phyloP scores from a whole-genome alignment of 495 filamentous ascomycete species.

The Hypoxylon intermedium region DNA sequence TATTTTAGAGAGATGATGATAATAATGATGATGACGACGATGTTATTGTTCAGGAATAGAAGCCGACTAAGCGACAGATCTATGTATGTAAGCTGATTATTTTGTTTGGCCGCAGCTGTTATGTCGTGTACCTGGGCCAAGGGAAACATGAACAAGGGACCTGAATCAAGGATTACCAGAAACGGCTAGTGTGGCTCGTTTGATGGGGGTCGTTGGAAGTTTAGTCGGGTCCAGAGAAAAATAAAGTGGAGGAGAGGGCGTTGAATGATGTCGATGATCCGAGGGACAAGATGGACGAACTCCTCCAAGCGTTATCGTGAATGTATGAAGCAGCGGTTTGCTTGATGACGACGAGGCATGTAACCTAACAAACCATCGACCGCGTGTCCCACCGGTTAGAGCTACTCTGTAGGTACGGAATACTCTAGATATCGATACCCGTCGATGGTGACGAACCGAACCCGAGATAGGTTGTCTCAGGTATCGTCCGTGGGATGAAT shows the following conservation, averaged over 20 bases:
- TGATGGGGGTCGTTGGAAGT: conserved; percentile 4
- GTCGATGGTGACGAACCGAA: conserved; percentile 5
- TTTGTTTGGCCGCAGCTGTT: conserved; percentile 8
- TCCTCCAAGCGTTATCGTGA: not conserved
- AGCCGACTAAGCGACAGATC: conserved; percentile 3
- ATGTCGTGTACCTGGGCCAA: not conserved
- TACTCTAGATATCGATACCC: not conserved
- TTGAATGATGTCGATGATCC: not conserved
- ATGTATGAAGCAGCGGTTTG: conserved; percentile 3
- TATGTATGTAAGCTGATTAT: too few species aligned
- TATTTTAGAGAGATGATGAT: too few species aligned
- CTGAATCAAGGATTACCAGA: conserved; percentile 23
- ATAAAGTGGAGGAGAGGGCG: conserved; percentile 25
- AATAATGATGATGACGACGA: not conserved
- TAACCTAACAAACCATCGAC: too few species aligned
- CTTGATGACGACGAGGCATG: not conserved
- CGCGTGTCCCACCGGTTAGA: not conserved
- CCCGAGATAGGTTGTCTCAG: not conserved
- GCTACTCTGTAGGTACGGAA: not conserved
- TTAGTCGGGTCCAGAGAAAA: conserved; percentile 13
- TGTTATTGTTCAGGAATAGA: conserved; percentile 9
- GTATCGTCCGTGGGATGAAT: not conserved
- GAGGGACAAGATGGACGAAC: conserved; percentile 1
- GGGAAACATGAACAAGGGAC: conserved; percentile 16
- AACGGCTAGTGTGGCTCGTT: conserved; percentile 15